Percentiles rank a stretch among this genome's conserved stretches.
Conservation (phyloP, 768 basidiomycete species). For the Suillus subalutaceus region DNA sequence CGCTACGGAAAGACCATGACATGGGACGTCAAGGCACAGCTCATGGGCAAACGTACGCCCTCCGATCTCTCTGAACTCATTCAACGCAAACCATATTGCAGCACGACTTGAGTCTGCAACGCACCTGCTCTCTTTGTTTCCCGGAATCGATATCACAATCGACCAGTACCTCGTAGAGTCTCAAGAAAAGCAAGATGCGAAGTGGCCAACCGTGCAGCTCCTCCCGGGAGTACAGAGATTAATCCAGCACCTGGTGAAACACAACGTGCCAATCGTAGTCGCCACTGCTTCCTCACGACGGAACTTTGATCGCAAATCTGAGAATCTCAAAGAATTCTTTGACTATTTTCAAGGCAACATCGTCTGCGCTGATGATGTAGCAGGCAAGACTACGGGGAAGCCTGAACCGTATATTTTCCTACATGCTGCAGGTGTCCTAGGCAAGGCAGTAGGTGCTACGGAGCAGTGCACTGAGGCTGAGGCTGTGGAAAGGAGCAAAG, state of each 20-base stretch:
- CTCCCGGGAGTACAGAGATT: conserved; percentile 77
- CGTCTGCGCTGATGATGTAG: conserved; percentile 74
- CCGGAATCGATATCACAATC: conserved; percentile 64
- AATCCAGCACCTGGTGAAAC: conserved; percentile 66
- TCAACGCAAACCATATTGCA: conserved; percentile 26
- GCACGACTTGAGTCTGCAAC: conserved; percentile 66
- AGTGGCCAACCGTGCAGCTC: conserved; percentile 70
- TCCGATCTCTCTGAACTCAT: neutral
- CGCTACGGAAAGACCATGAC: conserved; percentile 78
- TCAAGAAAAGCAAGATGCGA: conserved; percentile 56
- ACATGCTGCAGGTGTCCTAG: conserved; percentile 64
- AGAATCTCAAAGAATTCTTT: conserved; percentile 60
- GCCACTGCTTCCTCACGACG: conserved; percentile 75
- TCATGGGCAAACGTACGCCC: conserved; percentile 80
- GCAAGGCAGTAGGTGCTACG: conserved; percentile 54
- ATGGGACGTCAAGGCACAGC: conserved; percentile 87
- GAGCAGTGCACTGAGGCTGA: conserved; percentile 37
- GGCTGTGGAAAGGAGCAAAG: conserved; percentile 53
- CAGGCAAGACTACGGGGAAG: conserved; percentile 64
- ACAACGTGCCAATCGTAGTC: conserved; percentile 76
- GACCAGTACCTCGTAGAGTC: conserved; percentile 63
- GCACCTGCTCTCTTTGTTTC: conserved; percentile 79
- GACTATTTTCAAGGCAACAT: conserved; percentile 60
- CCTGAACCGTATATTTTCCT: conserved; percentile 85
- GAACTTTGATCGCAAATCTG: conserved; percentile 70